phyloP scores from a whole-genome alignment of 2,329 filamentous ascomycete genomes.

The Zymoseptoria crescenta region DNA sequence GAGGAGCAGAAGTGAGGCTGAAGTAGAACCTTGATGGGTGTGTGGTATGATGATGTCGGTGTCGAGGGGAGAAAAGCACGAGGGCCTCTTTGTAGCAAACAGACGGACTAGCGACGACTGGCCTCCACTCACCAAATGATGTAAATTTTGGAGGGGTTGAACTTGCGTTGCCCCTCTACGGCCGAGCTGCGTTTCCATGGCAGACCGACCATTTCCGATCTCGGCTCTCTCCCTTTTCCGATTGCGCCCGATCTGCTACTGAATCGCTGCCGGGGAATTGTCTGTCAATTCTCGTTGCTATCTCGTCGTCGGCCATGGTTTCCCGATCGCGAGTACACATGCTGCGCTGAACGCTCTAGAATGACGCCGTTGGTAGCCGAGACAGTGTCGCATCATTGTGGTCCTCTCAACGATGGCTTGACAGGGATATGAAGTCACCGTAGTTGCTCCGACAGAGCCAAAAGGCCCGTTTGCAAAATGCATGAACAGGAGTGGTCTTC shows the following conservation, averaged over 20 bases:
- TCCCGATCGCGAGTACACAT: neutral
- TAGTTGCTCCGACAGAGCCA: neutral
- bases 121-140: neutral
- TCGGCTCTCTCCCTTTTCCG: neutral
- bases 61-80: neutral
- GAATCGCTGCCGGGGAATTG: neutral
- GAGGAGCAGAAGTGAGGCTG: neutral
- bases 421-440: neutral
- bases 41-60: neutral
- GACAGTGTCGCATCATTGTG: neutral
- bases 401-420: neutral
- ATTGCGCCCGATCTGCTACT: neutral
- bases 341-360: neutral
- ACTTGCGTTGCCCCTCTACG: neutral
- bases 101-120: neutral
- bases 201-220: neutral
- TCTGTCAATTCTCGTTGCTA: neutral
- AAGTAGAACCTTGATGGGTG: conserved; percentile 6
- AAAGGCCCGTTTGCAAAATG: neutral
- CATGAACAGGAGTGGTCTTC: too few species aligned
- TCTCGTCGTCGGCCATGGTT: neutral
- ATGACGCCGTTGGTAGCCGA: neutral
- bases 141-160: neutral
- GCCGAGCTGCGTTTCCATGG: too few species aligned
- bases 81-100: neutral